These are phyloP conservation scores for Colletotrichum liriopes DNA, from an alignment of 2,329 filamentous ascomycete species.

Conservation along the genomic window DNA sequence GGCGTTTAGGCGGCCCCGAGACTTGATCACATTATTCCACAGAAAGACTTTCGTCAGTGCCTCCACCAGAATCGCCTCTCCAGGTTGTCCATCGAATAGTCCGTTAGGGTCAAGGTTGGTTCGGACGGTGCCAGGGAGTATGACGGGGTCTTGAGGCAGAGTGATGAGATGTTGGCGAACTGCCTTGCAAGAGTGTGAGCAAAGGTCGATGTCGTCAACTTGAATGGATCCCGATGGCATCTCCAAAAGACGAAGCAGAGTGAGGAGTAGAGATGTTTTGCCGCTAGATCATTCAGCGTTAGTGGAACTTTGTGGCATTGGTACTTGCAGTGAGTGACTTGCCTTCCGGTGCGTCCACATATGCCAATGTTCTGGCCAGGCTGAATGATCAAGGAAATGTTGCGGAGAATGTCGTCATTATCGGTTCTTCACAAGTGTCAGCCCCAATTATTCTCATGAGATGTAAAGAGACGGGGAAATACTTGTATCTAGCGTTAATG, in stretches of 20 bases:
- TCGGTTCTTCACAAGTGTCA: neutral
- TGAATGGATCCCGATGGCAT: conserved; percentile 53
- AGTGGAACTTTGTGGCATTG: neutral
- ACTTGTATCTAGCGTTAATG: conserved; percentile 51
- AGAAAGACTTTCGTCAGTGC: conserved; percentile 40
- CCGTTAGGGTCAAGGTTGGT: conserved; percentile 45
- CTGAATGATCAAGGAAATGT: conserved; percentile 48
- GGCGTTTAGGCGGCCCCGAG: conserved; percentile 32
- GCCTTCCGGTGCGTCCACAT: conserved; percentile 54
- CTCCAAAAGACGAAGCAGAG: conserved; percentile 65
- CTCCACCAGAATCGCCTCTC: conserved; percentile 36
- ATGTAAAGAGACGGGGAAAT: conserved; percentile 17
- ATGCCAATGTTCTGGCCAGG: conserved; percentile 53
- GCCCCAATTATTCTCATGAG: neutral
- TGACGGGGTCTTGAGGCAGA: conserved; percentile 43
- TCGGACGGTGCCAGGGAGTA: conserved; percentile 39
- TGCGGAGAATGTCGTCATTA: conserved; percentile 44
- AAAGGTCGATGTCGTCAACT: conserved; percentile 49
- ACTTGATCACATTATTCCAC: conserved; percentile 26
- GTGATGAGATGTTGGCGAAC: conserved; percentile 43
- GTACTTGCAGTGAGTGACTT: conserved; percentile 1
- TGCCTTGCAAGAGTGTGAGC: conserved; percentile 33
- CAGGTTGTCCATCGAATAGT: conserved; percentile 42
- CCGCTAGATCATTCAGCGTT: conserved; percentile 31
- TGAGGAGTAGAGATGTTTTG: conserved; percentile 45